Evolutionary conservation across 805 yeast species (phyloP).

Genomic region (Candida boidinii): DNA sequence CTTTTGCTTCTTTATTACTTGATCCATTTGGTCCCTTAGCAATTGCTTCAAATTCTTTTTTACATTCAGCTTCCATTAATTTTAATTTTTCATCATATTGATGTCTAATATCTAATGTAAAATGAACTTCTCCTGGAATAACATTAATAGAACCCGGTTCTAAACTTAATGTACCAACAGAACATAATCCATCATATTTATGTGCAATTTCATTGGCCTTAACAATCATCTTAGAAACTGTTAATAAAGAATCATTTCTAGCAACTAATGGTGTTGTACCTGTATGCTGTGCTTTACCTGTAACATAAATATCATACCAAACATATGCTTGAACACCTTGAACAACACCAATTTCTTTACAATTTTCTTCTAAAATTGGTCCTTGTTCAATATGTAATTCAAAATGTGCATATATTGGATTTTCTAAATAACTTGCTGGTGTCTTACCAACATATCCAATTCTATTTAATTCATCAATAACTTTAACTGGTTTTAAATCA

Average conservation of each 20-base stretch:
- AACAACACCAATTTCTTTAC: slow-evolving; percentile 56
- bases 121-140: slow-evolving; percentile 52
- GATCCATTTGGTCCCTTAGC: slow-evolving; percentile 22
- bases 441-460: slow-evolving; percentile 55
- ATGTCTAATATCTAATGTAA: slow-evolving; percentile 57
- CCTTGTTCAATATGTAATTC: slow-evolving; percentile 77
- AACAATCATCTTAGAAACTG: slow-evolving; percentile 49
- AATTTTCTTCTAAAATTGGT: slow-evolving; percentile 51
- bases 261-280: slow-evolving; percentile 63
- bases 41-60: slow-evolving; percentile 27
- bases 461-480: slow-evolving; percentile 44
- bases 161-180: slow-evolving; percentile 50
- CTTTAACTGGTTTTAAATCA: slow-evolving; percentile 40
- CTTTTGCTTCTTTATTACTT: slow-evolving; percentile 22
- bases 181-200: slow-evolving; percentile 42
- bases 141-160: slow-evolving; percentile 61
- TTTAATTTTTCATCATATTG: slow-evolving; percentile 33
- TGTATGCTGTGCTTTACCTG: slow-evolving; percentile 62
- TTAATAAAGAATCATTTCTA: slow-evolving; percentile 53
- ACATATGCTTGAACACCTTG: slow-evolving; percentile 57
- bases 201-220: slow-evolving; percentile 48
- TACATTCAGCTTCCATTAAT: slow-evolving; percentile 29
- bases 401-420: slow-evolving; percentile 60
- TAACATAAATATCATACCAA: slow-evolving; percentile 51
- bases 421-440: slow-evolving; percentile 37